Evolutionary conservation across 2,329 filamentous ascomycete species (phyloP), one percentile per base, ranked within the genome.

Genomic region (Aspergillus flavus): DNA sequence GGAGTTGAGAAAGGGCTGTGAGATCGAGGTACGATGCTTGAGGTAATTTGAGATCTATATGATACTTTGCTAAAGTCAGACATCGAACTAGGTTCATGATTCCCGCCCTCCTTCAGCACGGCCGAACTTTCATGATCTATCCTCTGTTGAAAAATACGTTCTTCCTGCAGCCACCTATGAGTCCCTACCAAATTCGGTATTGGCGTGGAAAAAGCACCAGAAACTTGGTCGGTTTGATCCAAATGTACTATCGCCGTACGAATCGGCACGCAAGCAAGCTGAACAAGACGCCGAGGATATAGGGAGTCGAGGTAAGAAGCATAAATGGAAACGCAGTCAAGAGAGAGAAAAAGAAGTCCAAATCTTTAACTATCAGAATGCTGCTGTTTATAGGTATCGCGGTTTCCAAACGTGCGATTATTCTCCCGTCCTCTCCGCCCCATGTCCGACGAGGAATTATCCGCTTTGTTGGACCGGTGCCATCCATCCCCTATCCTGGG

Each of bases 211-310:
- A 81, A 94, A 92, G 81, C 83, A 88, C n/a, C 89, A 97, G 78
- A 94, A 96, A 76, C 87, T 98, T n/a, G 95, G 95, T 57, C 92
- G 95, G 41, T 99, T 99, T 79, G 93, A 98, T 75, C 95, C 95
- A 14, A 85, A 90, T 70, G 92, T 93, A 9, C 88, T 91, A 21
- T 87, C 84, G 64, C 86, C 91, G 26, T 89, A 93, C 75, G 84
- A 92, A 74, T 86, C 91, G 66, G 91, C 91, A 76, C 82, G 91
- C 62, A 84, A 86, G 19, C 89, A 89, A 45, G 85, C 89, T 48
- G 84, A 89, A 68, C 86, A 86, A 61, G 80, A 82, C 62, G 64
- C 64, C 7, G 61, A 61, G 12, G 92, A 96, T 73, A 83, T 97
- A 67, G 81, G 85, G 67, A 84, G 86, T 61, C 87, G 89, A 76